Percentiles rank a stretch among this genome's conserved stretches.
Conservation (phyloP, 1,284 basidiomycete genomes). For the Calocybe gambosa region DNA sequence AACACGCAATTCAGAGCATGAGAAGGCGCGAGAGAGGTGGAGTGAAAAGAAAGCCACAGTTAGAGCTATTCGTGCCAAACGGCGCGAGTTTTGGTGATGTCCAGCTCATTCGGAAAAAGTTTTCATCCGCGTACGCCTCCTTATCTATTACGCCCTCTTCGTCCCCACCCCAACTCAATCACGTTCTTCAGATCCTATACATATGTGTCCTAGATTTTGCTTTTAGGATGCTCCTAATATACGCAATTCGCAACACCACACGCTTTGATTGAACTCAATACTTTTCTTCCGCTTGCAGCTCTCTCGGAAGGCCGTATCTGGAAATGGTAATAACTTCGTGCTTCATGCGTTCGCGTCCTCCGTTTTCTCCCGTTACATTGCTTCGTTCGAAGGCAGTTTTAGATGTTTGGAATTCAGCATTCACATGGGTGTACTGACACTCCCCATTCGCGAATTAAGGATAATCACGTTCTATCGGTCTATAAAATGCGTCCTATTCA, state of each 20-base stretch:
- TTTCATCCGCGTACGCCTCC: conserved; percentile 5
- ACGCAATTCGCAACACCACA: neutral
- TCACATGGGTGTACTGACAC: conserved; percentile 21
- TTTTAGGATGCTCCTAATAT: conserved; percentile 3
- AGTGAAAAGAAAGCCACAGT: conserved; percentile 51
- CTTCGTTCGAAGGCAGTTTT: conserved; percentile 17
- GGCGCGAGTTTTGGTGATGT: conserved; percentile 53
- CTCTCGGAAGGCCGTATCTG: conserved; percentile 29
- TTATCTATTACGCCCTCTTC: neutral
- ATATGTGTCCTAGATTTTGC: neutral
- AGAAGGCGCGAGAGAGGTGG: conserved; percentile 43
- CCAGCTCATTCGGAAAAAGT: conserved; percentile 5
- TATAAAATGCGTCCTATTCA: neutral
- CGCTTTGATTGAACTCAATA: neutral
- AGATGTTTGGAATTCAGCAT: conserved; percentile 16
- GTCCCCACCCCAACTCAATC: neutral
- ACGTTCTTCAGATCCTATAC: neutral
- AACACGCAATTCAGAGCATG: conserved; percentile 35
- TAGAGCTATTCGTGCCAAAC: conserved; percentile 48
- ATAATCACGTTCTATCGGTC: too few relatives aligned
- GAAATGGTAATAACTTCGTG: conserved; percentile 24
- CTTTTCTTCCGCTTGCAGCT: conserved; percentile 12
- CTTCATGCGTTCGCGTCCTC: conserved; percentile 22
- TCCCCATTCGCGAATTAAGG: neutral
- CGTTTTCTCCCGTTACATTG: conserved; percentile 16